Conservation (phyloP, 2,329 filamentous ascomycete species). For the Blumeriella jaapii region DNA sequence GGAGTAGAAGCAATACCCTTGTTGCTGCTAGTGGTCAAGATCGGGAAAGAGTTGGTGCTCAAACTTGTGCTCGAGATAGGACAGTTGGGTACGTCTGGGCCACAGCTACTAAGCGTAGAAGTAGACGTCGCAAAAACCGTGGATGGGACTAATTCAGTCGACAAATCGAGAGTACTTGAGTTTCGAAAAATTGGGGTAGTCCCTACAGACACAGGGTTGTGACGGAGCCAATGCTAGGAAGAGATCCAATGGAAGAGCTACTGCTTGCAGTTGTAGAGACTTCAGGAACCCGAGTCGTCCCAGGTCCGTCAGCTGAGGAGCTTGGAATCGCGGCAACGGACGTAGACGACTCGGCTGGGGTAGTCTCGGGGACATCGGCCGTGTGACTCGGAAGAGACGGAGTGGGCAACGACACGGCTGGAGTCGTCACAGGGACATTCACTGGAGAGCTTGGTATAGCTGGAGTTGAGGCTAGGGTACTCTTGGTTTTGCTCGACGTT, state of each 20-base stretch:
- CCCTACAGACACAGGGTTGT: too few species aligned
- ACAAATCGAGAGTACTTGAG: too few species aligned
- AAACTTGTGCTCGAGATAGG: slow-evolving; percentile 27
- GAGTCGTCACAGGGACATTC: not conserved
- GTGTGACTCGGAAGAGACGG: slow-evolving; percentile 5
- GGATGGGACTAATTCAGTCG: slow-evolving; percentile 27
- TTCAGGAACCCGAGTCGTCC: not conserved
- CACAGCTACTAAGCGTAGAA: slow-evolving; percentile 40
- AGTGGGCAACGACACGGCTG: slow-evolving; percentile 3
- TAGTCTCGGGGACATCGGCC: not conserved
- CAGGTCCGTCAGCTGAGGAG: not conserved
- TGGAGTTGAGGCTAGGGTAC: slow-evolving; percentile 12
- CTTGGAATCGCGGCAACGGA: slow-evolving; percentile 4
- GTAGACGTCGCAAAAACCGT: slow-evolving; percentile 40
- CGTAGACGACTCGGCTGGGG: not conserved
- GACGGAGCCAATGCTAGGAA: too few species aligned
- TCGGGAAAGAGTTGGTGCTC: slow-evolving; percentile 10
- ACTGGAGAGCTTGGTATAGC: slow-evolving; percentile 4
- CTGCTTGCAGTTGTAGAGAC: too few species aligned
- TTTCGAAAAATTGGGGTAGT: too few species aligned
- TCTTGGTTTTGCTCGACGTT: slow-evolving; percentile 9
- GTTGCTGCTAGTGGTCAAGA: not conserved
- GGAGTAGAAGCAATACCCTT: not conserved
- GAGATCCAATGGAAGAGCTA: too few species aligned
- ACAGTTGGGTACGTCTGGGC: slow-evolving; percentile 37